These are phyloP conservation scores for Morella rubra DNA, from an alignment of 306 rosid species.

Conservation along the genomic window DNA sequence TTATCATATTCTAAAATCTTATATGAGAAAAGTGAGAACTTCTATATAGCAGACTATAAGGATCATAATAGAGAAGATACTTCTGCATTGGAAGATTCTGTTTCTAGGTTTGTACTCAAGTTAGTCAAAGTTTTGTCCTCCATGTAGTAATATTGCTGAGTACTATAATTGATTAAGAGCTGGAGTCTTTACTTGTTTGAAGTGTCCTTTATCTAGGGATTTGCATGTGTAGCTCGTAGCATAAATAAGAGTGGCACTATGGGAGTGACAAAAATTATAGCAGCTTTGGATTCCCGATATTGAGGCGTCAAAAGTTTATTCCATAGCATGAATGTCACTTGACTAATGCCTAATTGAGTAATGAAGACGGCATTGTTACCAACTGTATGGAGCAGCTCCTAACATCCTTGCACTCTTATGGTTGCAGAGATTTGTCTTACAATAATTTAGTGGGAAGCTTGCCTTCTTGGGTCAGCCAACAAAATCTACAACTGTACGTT, in stretches of 20 bases:
- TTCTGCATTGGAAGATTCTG: background rate
- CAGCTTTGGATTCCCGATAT: background rate
- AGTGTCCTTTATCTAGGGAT: background rate
- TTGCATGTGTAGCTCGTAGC: background rate
- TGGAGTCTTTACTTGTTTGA: background rate
- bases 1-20: background rate
- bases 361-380: background rate
- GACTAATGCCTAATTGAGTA: background rate
- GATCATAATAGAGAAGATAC: background rate
- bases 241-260: background rate
- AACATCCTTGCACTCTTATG: slow-evolving; percentile 15
- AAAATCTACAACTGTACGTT: slow-evolving; percentile 57
- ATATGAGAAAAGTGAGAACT: background rate
- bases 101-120: background rate
- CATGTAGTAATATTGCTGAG: background rate
- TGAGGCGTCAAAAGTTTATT: background rate
- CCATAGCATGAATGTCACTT: background rate
- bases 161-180: background rate
- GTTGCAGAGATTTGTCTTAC: slow-evolving; percentile 84
- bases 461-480: slow-evolving; percentile 68
- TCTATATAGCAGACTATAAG: background rate
- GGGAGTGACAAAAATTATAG: background rate
- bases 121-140: background rate
- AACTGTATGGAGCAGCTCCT: background rate
- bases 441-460: slow-evolving; percentile 64